These are phyloP conservation scores for Xylariaceae sp. DNA, from an alignment of 2,329 filamentous ascomycete genomes.

Conservation along the genomic window DNA sequence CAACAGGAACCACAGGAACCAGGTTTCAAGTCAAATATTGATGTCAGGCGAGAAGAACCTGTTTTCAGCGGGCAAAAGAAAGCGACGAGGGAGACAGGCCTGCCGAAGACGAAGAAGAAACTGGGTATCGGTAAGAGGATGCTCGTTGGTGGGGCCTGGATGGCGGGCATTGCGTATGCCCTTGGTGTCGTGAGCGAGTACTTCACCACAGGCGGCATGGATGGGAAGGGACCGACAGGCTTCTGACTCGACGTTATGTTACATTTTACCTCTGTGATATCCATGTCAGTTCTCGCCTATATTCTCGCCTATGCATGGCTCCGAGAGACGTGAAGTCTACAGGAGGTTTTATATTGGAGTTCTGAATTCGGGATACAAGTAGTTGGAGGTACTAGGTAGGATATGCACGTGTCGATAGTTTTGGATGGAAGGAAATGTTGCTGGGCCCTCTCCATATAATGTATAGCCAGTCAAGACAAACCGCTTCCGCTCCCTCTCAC, in stretches of 20 bases:
- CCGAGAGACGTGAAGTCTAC: too few species aligned
- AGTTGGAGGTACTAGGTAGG: too few species aligned
- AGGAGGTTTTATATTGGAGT: too few species aligned
- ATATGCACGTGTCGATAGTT: too few species aligned
- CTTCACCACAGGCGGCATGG: constrained; percentile 43
- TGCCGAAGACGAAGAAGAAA: constrained; percentile 29
- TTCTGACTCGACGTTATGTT: constrained; percentile 20
- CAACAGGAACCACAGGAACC: constrained; percentile 20
- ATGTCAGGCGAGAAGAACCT: constrained; percentile 42
- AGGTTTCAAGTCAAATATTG: constrained; percentile 37
- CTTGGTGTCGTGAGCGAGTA: constrained; percentile 56
- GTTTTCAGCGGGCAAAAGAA: constrained; percentile 40
- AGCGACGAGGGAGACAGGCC: constrained; percentile 19
- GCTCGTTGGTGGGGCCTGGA: constrained; percentile 48
- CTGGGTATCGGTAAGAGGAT: constrained; percentile 43
- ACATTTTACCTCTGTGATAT: too few species aligned
- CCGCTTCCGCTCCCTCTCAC: too few species aligned
- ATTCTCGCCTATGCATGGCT: too few species aligned
- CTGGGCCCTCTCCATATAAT: too few species aligned
- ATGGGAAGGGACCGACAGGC: constrained; percentile 35
- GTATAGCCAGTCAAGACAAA: too few species aligned
- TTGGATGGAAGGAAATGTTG: too few species aligned
- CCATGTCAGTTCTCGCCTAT: too few species aligned
- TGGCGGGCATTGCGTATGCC: constrained; percentile 53
- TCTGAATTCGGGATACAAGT: too few species aligned